Base-by-base conservation (phyloP, 495 filamentous ascomycete genomes). In the Tuber microsphaerosporum region DNA sequence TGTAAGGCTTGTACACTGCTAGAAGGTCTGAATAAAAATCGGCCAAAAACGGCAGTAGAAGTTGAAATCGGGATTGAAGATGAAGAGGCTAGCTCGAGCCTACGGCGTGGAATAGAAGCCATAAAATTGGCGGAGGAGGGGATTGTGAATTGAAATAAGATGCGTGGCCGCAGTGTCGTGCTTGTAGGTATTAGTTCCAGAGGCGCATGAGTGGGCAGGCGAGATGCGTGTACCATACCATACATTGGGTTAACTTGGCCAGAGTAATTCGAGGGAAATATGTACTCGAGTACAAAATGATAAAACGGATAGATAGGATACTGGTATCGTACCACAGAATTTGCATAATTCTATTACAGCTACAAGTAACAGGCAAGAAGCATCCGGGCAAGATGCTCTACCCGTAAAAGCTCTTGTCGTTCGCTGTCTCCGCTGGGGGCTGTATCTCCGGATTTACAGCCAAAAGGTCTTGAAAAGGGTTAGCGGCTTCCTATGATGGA, bases 1-100 rank as follows among this genome's bases (percentile, higher is more conserved):
- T 99, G 95, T 85, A 96, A 99, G 84, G 95, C 95, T 1, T 99
- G 95, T 84, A 90, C 88, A 74, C 86, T 99, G 26, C 88, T 99
- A 19, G 94, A 98, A 77, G 92, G 92, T 0, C 84, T 99, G 75
- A 98, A 97, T 82, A 96, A 94, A 86, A 97, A 92, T 80, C 85
- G 94, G 46, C 91, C 95, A 34, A 91, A 91, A 85, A 92, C 90
- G 74, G 86, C 89, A 74, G 91, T 96, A 72, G 87, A 89, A 77
- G 83, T 91, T 68, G 86, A 86, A 44, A 80, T 85, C 39, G 84
- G 82, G 6, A 65, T 65, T 6, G 56, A 17, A 34, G 56, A 34
- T 8, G 56, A 65, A 65, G 56, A 65, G 26, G 56, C 14, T 34
- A 65, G 56, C 56, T 65, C 56, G 31, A 65, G 56, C 56, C 26